These are phyloP conservation scores for Cercospora nicotianae DNA, from an alignment of 2,329 filamentous ascomycete species.

Conservation along the genomic window DNA sequence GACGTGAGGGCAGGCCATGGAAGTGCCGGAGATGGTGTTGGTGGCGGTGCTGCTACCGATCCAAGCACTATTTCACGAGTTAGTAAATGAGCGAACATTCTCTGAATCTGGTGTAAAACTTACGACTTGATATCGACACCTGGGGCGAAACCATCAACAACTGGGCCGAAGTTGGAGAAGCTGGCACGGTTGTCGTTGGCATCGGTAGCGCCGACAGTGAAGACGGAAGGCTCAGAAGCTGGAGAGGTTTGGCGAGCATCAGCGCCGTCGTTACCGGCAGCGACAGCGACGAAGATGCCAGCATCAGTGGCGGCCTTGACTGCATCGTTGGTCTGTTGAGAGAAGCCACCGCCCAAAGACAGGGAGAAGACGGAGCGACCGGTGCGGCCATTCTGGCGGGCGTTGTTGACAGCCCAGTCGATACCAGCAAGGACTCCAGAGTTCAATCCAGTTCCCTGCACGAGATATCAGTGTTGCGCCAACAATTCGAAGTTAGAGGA, in stretches of 20 bases:
- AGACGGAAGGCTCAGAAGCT: slow-evolving; percentile 36
- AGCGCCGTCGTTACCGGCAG: slow-evolving; percentile 40
- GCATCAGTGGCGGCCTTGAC: slow-evolving; percentile 38
- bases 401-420: slow-evolving; percentile 48
- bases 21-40: slow-evolving; percentile 57
- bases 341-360: slow-evolving; percentile 44
- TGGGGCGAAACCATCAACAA: slow-evolving; percentile 47
- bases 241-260: slow-evolving; percentile 37
- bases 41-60: slow-evolving; percentile 47
- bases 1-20: slow-evolving; percentile 67
- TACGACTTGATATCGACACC: slow-evolving; percentile 45
- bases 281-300: slow-evolving; percentile 44
- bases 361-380: slow-evolving; percentile 38
- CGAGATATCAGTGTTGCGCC: slow-evolving; percentile 17
- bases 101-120: neutral
- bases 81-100: neutral
- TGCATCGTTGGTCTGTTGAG: slow-evolving; percentile 41
- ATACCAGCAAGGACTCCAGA: slow-evolving; percentile 52
- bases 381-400: slow-evolving; percentile 77
- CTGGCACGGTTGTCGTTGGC: slow-evolving; percentile 37
- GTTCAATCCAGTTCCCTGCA: slow-evolving; percentile 47
- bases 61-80: slow-evolving; percentile 42
- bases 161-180: slow-evolving; percentile 44
- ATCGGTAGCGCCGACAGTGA: slow-evolving; percentile 43
- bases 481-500: too few species aligned